Conservation (phyloP, 805 yeast species). For the Saturnispora halmiae region DNA sequence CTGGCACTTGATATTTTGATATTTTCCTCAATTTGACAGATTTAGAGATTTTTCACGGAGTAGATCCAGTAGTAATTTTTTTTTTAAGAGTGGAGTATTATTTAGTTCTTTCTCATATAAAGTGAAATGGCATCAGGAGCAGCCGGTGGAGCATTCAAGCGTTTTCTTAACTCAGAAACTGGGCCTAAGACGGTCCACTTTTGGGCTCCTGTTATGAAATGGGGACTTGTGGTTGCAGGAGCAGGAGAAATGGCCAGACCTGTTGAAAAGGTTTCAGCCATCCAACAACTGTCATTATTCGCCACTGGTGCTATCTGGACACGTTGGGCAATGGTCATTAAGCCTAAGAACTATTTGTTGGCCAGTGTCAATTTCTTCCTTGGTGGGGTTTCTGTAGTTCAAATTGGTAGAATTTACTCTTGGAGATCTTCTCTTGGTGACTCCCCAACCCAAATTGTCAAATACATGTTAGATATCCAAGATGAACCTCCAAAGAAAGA, state of each 20-base stretch:
- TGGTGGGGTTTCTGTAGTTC: constrained; percentile 83
- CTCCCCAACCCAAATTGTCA: constrained; percentile 42
- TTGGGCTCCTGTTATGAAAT: constrained; percentile 74
- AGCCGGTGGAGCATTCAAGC: constrained; percentile 39
- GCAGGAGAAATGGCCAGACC: constrained; percentile 81
- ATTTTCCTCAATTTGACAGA: constrained; percentile 10
- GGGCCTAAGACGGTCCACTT: constrained; percentile 97
- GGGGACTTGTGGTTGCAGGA: constrained; percentile 92
- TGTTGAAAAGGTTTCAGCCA: constrained; percentile 82
- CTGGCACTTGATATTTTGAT: too few species aligned
- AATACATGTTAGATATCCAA: constrained; percentile 49
- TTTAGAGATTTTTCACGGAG: too few species aligned
- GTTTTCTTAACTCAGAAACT: constrained; percentile 76
- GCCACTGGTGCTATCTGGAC: constrained; percentile 97
- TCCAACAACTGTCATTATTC: constrained; percentile 77
- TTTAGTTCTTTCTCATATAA: too few species aligned
- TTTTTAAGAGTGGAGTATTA: background rate
- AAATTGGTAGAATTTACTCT: constrained; percentile 58
- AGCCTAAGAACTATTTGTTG: constrained; percentile 74
- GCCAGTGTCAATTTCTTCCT: constrained; percentile 93
- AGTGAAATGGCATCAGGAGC: constrained; percentile 5
- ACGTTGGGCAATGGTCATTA: constrained; percentile 92
- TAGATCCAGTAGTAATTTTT: too few species aligned
- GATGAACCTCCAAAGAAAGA: constrained; percentile 7
- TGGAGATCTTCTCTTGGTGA: constrained; percentile 64